Evolutionary conservation across 2,329 filamentous ascomycete species (phyloP).

Genomic region (Arthrobotrys iridis): DNA sequence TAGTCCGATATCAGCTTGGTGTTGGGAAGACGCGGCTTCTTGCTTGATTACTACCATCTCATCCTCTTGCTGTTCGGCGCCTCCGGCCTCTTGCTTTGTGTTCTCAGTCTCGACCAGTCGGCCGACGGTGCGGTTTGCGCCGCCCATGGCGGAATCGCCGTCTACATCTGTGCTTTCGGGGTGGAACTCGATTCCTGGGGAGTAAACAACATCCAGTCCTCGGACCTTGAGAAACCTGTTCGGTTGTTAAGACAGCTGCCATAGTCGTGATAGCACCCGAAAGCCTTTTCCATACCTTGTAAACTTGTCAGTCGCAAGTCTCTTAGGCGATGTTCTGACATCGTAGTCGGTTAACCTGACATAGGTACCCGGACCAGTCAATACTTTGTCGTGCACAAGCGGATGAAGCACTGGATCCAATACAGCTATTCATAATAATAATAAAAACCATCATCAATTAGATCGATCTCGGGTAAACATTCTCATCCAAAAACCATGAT

Average conservation of each 20-base stretch:
- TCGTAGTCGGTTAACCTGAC: slow-evolving; percentile 47
- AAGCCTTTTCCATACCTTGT: slow-evolving; percentile 25
- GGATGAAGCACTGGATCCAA: slow-evolving; percentile 34
- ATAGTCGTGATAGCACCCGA: background rate
- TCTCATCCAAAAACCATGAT: no score
- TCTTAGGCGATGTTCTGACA: slow-evolving; percentile 40
- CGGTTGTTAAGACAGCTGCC: background rate
- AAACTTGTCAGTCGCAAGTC: slow-evolving; percentile 21
- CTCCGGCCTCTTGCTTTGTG: background rate
- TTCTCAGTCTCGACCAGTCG: background rate
- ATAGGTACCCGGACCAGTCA: slow-evolving; percentile 31
- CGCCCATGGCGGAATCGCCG: slow-evolving; percentile 26
- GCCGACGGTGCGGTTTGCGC: background rate
- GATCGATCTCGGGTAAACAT: background rate
- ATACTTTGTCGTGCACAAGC: slow-evolving; percentile 38
- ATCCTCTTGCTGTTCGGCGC: slow-evolving; percentile 6
- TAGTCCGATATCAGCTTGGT: slow-evolving; percentile 49
- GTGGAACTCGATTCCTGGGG: slow-evolving; percentile 31
- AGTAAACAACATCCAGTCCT: slow-evolving; percentile 35
- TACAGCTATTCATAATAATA: slow-evolving; percentile 16
- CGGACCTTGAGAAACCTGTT: slow-evolving; percentile 41
- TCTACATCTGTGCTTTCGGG: slow-evolving; percentile 25
- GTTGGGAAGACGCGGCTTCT: slow-evolving; percentile 46
- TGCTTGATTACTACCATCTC: slow-evolving; percentile 54
- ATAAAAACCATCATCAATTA: background rate